A percentile compares a stretch with the other conserved stretches of the same genome.
phyloP scores from a whole-genome alignment of 345 rosid genomes.

The Diplotaxis tenuifolia region DNA sequence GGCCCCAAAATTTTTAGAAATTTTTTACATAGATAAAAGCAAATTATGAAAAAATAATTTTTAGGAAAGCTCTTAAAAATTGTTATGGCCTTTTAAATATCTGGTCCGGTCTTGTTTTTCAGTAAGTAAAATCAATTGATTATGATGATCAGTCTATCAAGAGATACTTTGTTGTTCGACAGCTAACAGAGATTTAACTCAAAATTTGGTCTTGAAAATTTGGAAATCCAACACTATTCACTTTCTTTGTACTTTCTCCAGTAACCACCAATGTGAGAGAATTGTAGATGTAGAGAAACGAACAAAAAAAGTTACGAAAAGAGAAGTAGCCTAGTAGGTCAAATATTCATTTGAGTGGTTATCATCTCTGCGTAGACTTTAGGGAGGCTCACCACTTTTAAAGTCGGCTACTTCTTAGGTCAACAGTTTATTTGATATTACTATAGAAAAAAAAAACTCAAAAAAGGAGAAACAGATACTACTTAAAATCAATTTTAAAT shows the following conservation, averaged over 20 bases:
- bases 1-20: too few species aligned
- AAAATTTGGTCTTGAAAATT: not conserved
- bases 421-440: slow-evolving; percentile 14
- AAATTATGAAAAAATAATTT: too few species aligned
- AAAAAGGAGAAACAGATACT: not conserved
- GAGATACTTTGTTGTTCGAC: not conserved
- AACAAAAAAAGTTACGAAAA: not conserved
- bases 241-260: not conserved
- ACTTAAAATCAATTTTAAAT: not conserved
- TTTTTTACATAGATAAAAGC: too few species aligned
- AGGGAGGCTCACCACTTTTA: slow-evolving; percentile 27
- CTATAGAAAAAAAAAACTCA: not conserved
- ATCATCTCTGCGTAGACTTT: slow-evolving; percentile 32
- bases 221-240: not conserved
- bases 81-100: too few species aligned
- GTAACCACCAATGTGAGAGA: not conserved
- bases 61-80: too few species aligned
- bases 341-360: slow-evolving; percentile 30
- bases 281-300: not conserved
- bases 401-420: slow-evolving; percentile 24
- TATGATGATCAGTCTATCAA: slow-evolving; percentile 14
- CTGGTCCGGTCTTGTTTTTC: too few species aligned
- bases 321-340: slow-evolving; percentile 23
- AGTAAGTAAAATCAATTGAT: slow-evolving; percentile 9
- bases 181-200: not conserved